phyloP scores from a whole-genome alignment of 2,329 filamentous ascomycete genomes.

The Cercospora janseana region DNA sequence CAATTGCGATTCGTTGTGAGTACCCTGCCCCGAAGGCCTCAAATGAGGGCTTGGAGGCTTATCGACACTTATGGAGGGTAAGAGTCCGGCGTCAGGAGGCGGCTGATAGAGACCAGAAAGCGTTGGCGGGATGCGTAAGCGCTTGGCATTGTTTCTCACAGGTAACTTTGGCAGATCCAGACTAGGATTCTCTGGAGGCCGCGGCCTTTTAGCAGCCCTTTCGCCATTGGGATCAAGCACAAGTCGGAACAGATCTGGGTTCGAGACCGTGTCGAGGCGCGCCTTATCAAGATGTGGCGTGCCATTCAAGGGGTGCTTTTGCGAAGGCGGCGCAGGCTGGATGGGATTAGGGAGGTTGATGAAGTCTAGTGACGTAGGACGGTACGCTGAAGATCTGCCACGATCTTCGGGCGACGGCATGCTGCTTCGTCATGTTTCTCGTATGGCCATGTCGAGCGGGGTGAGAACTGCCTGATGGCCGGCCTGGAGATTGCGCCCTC shows the following conservation, averaged over 20 bases:
- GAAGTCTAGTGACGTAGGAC: constrained; percentile 34
- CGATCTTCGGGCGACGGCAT: constrained; percentile 18
- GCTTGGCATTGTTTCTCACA: constrained; percentile 31
- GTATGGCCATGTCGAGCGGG: too few relatives aligned
- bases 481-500: neutral
- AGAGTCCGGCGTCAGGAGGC: constrained; percentile 59
- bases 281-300: constrained; percentile 28
- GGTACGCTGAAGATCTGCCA: constrained; percentile 23
- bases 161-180: constrained; percentile 42
- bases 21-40: constrained; percentile 5
- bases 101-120: constrained; percentile 63
- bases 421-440: constrained; percentile 2
- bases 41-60: constrained; percentile 23
- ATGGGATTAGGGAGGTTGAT: constrained; percentile 41
- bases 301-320: constrained; percentile 37
- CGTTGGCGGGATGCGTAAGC: constrained; percentile 47
- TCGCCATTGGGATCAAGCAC: constrained; percentile 36
- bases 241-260: constrained; percentile 31
- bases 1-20: neutral
- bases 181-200: constrained; percentile 21
- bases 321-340: constrained; percentile 38
- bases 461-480: too few relatives aligned
- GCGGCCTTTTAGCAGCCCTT: constrained; percentile 33
- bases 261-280: constrained; percentile 30
- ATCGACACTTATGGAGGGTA: constrained; percentile 56